Percentiles rank a stretch among this genome's conserved stretches.
phyloP scores from a whole-genome alignment of 331 rosid genomes.

The Spiraea crenata region DNA sequence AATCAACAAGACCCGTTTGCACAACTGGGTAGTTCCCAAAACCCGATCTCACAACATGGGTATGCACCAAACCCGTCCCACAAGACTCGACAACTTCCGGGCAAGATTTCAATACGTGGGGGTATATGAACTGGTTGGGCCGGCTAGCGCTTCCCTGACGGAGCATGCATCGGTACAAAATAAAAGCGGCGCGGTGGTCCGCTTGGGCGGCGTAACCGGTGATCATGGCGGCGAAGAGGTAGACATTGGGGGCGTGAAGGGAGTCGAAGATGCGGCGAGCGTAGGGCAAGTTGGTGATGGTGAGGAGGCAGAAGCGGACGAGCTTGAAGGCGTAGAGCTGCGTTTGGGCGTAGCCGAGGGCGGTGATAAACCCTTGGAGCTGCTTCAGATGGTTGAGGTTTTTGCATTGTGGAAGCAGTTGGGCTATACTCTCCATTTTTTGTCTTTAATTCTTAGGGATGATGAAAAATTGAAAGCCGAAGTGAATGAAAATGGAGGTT shows the following conservation, averaged over 20 bases:
- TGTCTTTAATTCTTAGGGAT: neutral
- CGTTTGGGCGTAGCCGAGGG: constrained; percentile 61
- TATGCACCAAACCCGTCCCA: constrained; percentile 38
- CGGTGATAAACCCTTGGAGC: constrained; percentile 50
- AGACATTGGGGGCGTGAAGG: constrained; percentile 50
- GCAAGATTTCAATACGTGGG: constrained; percentile 55
- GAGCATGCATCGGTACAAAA: constrained; percentile 53
- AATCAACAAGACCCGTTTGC: constrained; percentile 60
- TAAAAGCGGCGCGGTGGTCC: constrained; percentile 33
- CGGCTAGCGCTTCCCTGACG: constrained; percentile 16
- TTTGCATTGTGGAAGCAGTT: constrained; percentile 42
- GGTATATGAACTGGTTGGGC: constrained; percentile 64
- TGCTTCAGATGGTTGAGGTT: constrained; percentile 62
- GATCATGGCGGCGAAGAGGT: constrained; percentile 66
- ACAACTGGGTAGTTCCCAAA: constrained; percentile 60
- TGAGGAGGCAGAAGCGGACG: constrained; percentile 52
- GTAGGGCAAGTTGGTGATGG: constrained; percentile 52
- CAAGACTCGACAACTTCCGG: constrained; percentile 30
- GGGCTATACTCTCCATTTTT: constrained; percentile 25
- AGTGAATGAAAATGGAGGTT: neutral
- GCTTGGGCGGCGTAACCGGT: constrained; percentile 57
- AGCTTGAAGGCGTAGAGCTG: constrained; percentile 76
- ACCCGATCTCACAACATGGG: constrained; percentile 59
- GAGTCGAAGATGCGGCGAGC: constrained; percentile 59
- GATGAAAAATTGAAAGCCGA: neutral